Conservation (phyloP, 1,284 basidiomycete species). For the Melanopsichium pennsylvanicum region DNA sequence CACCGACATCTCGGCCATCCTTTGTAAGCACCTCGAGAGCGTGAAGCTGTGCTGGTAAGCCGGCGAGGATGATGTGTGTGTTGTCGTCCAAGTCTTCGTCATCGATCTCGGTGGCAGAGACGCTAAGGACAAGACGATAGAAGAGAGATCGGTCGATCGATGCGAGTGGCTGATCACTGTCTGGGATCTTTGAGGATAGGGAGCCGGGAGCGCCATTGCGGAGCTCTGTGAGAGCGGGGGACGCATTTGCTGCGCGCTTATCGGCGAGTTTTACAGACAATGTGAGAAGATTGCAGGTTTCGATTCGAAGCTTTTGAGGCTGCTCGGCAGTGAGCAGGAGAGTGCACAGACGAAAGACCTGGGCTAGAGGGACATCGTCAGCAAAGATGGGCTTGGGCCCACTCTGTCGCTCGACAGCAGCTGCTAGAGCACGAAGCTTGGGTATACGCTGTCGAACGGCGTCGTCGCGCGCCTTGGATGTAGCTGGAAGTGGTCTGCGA, state of each 20-base stretch:
- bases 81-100: conserved; percentile 36
- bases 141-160: conserved; percentile 58
- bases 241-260: conserved; percentile 38
- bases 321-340: conserved; percentile 45
- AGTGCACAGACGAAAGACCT: conserved; percentile 49
- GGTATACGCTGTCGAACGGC: conserved; percentile 35
- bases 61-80: conserved; percentile 25
- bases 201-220: conserved; percentile 56
- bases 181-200: conserved; percentile 49
- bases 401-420: conserved; percentile 40
- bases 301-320: conserved; percentile 42
- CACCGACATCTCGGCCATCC: conserved; percentile 58
- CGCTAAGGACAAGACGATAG: conserved; percentile 51
- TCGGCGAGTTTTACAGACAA: conserved; percentile 49
- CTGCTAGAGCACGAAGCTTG: conserved; percentile 38
- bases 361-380: conserved; percentile 41
- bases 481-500: conserved; percentile 36
- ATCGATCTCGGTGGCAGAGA: conserved; percentile 34
- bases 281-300: conserved; percentile 45
- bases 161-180: conserved; percentile 53
- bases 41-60: conserved; percentile 47
- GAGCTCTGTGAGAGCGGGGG: conserved; percentile 46
- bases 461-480: conserved; percentile 27
- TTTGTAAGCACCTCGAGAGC: conserved; percentile 60
- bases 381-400: conserved; percentile 30